These are phyloP conservation scores for Chytriomyces sp. DNA, from an alignment of 192 early-diverging fungal species.

Conservation along the genomic window DNA sequence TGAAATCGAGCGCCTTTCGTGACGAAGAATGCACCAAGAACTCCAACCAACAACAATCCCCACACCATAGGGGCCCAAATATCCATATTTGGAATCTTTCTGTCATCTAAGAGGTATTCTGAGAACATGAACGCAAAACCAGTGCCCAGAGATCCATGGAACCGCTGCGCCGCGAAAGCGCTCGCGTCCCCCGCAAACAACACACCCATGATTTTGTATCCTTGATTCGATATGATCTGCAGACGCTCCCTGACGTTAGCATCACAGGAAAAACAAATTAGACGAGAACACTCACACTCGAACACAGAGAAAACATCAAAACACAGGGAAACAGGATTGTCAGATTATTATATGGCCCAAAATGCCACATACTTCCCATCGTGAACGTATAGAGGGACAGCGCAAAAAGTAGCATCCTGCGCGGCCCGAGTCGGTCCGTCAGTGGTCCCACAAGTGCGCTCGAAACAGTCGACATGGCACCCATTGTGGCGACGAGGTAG, in stretches of 20 bases:
- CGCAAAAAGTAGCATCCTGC: conserved; percentile 17
- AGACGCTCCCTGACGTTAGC: not conserved
- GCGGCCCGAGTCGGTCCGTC: conserved; percentile 14
- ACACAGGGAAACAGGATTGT: conserved; percentile 2
- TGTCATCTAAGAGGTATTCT: not conserved
- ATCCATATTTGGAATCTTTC: conserved; percentile 12
- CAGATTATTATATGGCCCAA: conserved; percentile 7
- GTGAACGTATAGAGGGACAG: not conserved
- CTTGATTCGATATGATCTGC: conserved; percentile 20
- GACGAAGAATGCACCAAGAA: conserved; percentile 7
- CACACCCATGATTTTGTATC: conserved; percentile 30
- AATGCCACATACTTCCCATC: conserved; percentile 3
- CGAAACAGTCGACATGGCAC: conserved; percentile 4
- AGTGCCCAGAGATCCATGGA: conserved; percentile 24
- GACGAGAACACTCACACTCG: conserved; percentile 3
- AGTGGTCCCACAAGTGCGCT: conserved; percentile 8
- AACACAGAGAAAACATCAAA: conserved; percentile 21
- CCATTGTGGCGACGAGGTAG: conserved; percentile 10
- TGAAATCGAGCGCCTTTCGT: conserved; percentile 16
- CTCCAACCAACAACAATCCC: conserved; percentile 6
- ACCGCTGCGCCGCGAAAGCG: conserved; percentile 35
- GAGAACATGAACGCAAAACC: conserved; percentile 26
- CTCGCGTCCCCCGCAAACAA: conserved; percentile 18
- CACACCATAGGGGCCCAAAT: conserved; percentile 11
- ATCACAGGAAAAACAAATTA: not conserved